Evolutionary conservation across 225 moss, liverwort and hornwort genomes (phyloP).

Genomic region (Sphagnum tenellum): DNA sequence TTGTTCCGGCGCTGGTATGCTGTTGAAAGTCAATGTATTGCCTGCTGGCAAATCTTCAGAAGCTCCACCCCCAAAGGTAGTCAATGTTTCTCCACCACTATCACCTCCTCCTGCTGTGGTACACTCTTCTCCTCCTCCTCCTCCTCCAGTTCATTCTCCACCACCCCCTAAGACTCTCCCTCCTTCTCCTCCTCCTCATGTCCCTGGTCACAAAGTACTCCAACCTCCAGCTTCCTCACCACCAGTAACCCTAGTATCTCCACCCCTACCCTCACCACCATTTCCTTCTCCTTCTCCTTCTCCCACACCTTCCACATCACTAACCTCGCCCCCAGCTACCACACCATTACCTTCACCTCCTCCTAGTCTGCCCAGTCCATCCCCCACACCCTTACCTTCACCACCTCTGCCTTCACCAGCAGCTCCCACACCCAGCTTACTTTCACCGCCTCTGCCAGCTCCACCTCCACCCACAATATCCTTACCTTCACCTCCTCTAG

Average conservation of each 20-base stretch:
- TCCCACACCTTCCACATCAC: too few relatives aligned
- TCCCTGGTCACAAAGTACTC: neutral
- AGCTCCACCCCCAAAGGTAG: slow-evolving; percentile 1
- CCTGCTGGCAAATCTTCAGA: slow-evolving; percentile 1
- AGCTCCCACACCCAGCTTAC: neutral
- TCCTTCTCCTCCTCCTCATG: neutral
- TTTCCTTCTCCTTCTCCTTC: too few relatives aligned
- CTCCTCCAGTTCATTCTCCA: neutral
- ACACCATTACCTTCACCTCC: too few relatives aligned
- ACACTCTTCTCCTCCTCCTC: neutral
- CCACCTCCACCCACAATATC: neutral
- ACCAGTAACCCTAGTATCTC: too few relatives aligned
- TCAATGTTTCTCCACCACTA: too few relatives aligned
- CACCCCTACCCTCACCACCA: too few relatives aligned
- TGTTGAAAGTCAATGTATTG: slow-evolving; percentile 16
- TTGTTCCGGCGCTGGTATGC: slow-evolving; percentile 24
- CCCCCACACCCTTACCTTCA: too few relatives aligned
- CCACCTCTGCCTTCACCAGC: too few relatives aligned
- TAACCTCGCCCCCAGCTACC: too few relatives aligned
- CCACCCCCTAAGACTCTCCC: neutral
- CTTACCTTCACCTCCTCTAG: neutral
- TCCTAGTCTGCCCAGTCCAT: too few relatives aligned
- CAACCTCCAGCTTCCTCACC: too few relatives aligned
- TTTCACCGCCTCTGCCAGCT: neutral
- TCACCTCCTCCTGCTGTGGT: neutral